Evolutionary conservation across 352 stramenopile species (phyloP).

Genomic region (Hyphochytrium catenoides): DNA sequence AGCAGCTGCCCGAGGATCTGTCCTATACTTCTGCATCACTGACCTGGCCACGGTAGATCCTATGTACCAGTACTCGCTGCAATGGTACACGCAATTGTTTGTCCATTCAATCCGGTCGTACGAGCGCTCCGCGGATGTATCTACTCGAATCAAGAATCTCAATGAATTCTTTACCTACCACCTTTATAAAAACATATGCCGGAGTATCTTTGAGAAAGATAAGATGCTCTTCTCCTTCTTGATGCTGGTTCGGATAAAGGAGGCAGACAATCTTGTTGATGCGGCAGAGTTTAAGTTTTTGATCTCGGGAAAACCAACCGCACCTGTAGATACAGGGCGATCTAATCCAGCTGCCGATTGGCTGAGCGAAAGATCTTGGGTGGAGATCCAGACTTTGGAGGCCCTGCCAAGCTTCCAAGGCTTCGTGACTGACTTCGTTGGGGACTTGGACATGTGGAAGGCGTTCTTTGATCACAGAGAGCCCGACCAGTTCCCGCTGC

Average conservation of each 20-base stretch:
- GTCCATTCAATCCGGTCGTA: slow-evolving; percentile 23
- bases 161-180: slow-evolving; percentile 19
- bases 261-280: slow-evolving; percentile 48
- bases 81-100: slow-evolving; percentile 38
- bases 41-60: slow-evolving; percentile 27
- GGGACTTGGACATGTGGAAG: no score
- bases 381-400: background rate
- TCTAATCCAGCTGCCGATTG: background rate
- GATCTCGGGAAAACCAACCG: slow-evolving; percentile 36
- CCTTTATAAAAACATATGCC: slow-evolving; percentile 40
- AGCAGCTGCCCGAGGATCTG: slow-evolving; percentile 23
- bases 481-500: no score
- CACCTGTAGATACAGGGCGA: slow-evolving; percentile 1
- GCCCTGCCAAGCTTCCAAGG: no score
- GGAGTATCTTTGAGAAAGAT: slow-evolving; percentile 31
- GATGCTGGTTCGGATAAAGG: slow-evolving; percentile 25
- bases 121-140: slow-evolving; percentile 10
- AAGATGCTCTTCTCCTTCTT: slow-evolving; percentile 33
- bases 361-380: background rate
- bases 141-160: slow-evolving; percentile 17
- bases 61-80: slow-evolving; percentile 54
- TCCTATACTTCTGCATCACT: slow-evolving; percentile 39
- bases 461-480: no score
- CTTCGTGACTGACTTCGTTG: no score
- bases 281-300: slow-evolving; percentile 75